Percentiles rank a stretch among this genome's conserved stretches.
Conservation (phyloP, 202 grass and related monocot genomes). For the Cymbopogon flexuosus region DNA sequence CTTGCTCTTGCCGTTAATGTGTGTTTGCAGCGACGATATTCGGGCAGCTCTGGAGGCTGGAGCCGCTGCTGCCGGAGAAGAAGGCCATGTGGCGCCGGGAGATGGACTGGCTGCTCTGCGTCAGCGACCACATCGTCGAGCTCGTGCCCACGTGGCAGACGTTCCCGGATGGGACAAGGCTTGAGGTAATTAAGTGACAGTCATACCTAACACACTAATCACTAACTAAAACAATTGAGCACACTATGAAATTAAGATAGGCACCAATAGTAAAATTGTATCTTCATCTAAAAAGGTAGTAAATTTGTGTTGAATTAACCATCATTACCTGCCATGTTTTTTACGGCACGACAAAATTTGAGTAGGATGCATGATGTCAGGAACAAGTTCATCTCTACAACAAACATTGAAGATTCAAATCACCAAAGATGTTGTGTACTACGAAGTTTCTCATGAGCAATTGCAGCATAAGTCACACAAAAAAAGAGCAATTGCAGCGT, state of each 20-base stretch:
- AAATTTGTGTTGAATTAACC: not conserved
- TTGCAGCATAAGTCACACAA: not conserved
- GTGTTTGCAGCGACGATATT: slow-evolving; percentile 69
- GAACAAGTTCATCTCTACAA: not conserved
- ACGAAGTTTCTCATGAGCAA: not conserved
- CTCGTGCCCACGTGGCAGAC: slow-evolving; percentile 84
- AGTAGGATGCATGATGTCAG: not conserved
- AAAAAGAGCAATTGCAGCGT: not conserved
- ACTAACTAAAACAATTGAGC: not conserved
- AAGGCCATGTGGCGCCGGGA: slow-evolving; percentile 90
- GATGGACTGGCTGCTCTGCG: slow-evolving; percentile 89
- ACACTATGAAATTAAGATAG: not conserved
- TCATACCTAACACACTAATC: no score
- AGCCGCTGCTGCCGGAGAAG: slow-evolving; percentile 79
- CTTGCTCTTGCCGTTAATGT: not conserved
- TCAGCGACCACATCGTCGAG: slow-evolving; percentile 87
- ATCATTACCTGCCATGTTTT: not conserved
- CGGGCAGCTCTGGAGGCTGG: slow-evolving; percentile 91
- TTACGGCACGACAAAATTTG: not conserved
- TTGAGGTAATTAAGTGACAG: slow-evolving; percentile 51
- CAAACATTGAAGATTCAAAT: not conserved
- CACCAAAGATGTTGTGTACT: no score
- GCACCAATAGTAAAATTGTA: not conserved
- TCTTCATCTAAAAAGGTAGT: no score
- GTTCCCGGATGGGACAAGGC: slow-evolving; percentile 79